These are phyloP conservation scores for Nicotiana otophora DNA, from an alignment of 257 asterid species.

Conservation along the genomic window DNA sequence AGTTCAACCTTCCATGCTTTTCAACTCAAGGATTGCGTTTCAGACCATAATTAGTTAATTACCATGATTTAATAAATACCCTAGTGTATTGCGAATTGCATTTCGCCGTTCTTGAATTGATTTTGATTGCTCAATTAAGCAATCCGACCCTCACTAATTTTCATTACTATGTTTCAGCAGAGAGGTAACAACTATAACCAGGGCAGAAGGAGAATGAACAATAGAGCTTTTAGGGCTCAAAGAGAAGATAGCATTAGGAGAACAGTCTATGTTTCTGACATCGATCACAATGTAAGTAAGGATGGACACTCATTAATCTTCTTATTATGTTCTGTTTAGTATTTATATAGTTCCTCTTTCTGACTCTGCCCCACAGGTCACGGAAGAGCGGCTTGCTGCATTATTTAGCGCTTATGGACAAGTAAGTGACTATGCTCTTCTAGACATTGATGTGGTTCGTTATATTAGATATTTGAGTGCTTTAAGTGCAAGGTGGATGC, in stretches of 20 bases:
- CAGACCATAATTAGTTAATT: neutral
- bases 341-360: constrained; percentile 21
- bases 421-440: constrained; percentile 41
- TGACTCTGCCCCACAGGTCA: constrained; percentile 40
- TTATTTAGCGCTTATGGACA: constrained; percentile 76
- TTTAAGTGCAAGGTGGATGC: neutral
- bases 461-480: neutral
- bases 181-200: constrained; percentile 56
- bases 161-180: constrained; percentile 33
- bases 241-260: constrained; percentile 85
- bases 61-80: neutral
- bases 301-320: neutral
- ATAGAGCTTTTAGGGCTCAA: constrained; percentile 75
- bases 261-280: constrained; percentile 88
- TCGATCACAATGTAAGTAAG: constrained; percentile 69
- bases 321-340: constrained; percentile 1
- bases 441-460: neutral
- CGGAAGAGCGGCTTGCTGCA: constrained; percentile 90
- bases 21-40: neutral
- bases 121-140: neutral
- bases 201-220: constrained; percentile 58
- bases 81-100: neutral
- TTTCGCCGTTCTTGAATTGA: neutral
- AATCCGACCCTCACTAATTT: neutral
- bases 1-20: neutral